These are phyloP conservation scores for Pyricularia grisea DNA, from an alignment of 2,329 filamentous ascomycete species.

Conservation along the genomic window DNA sequence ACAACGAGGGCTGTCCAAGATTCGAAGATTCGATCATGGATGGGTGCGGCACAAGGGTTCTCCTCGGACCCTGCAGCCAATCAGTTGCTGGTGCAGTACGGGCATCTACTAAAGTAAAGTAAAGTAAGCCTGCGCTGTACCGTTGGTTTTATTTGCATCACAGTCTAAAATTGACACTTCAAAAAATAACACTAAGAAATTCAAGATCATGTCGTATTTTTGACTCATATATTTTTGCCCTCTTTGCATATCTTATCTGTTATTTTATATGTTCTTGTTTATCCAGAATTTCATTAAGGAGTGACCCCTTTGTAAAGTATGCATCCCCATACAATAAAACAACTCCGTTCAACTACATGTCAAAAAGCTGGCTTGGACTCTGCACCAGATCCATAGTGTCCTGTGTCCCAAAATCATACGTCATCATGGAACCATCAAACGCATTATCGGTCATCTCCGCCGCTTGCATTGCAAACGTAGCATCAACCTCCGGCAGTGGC, in stretches of 20 bases:
- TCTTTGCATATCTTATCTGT: not conserved
- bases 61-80: not conserved
- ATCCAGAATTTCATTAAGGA: not conserved
- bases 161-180: not conserved
- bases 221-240: too few relatives aligned
- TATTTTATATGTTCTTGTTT: not conserved
- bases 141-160: not conserved
- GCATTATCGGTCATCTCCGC: conserved; percentile 6
- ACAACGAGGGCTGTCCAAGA: not conserved
- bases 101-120: too few relatives aligned
- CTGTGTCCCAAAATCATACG: conserved; percentile 15
- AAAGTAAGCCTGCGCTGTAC: not conserved
- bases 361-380: conserved; percentile 2
- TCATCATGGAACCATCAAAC: conserved; percentile 10
- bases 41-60: not conserved
- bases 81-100: not conserved
- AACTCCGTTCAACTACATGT: not conserved
- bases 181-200: not conserved
- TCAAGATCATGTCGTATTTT: not conserved
- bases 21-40: not conserved
- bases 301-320: not conserved
- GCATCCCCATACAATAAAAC: not conserved
- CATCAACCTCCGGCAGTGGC: not conserved
- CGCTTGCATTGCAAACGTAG: conserved; percentile 1
- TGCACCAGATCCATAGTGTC: conserved; percentile 9